These are phyloP conservation scores for Oemleria cerasiformis DNA, from an alignment of 306 rosid species.

Conservation along the genomic window DNA sequence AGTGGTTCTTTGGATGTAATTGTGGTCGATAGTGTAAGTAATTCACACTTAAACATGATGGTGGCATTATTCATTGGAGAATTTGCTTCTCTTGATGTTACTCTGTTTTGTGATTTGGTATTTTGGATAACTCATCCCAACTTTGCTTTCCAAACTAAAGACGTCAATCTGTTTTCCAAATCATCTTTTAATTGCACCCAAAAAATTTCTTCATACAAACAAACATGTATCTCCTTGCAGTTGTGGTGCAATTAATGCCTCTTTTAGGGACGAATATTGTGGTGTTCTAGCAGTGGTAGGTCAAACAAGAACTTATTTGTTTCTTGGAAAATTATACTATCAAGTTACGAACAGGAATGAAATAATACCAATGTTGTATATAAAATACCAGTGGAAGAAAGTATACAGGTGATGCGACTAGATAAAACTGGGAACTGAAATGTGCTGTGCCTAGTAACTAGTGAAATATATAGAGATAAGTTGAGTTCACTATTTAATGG, in stretches of 20 bases:
- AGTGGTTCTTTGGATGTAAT: slow-evolving; percentile 83
- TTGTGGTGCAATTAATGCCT: neutral
- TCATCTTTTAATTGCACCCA: neutral
- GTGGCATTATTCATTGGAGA: slow-evolving; percentile 7
- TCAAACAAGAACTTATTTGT: no score
- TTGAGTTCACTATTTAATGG: neutral
- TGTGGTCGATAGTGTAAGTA: slow-evolving; percentile 91
- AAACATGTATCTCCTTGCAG: neutral
- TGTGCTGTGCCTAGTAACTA: neutral
- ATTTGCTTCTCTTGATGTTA: neutral
- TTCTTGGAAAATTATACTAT: neutral
- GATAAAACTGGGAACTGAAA: neutral
- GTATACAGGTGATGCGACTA: neutral
- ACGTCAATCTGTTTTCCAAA: neutral
- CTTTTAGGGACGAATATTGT: no score
- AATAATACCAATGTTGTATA: neutral
- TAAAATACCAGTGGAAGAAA: neutral
- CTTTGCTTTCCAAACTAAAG: neutral
- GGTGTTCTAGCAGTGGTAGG: no score
- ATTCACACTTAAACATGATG: neutral
- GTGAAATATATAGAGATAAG: neutral
- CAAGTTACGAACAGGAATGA: neutral
- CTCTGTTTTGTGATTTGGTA: neutral
- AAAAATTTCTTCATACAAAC: neutral
- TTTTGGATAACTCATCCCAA: neutral